A percentile compares a stretch with the other conserved stretches of the same genome.
phyloP scores from a whole-genome alignment of 208 protist species.

The Acanthamoeba triangularis region DNA sequence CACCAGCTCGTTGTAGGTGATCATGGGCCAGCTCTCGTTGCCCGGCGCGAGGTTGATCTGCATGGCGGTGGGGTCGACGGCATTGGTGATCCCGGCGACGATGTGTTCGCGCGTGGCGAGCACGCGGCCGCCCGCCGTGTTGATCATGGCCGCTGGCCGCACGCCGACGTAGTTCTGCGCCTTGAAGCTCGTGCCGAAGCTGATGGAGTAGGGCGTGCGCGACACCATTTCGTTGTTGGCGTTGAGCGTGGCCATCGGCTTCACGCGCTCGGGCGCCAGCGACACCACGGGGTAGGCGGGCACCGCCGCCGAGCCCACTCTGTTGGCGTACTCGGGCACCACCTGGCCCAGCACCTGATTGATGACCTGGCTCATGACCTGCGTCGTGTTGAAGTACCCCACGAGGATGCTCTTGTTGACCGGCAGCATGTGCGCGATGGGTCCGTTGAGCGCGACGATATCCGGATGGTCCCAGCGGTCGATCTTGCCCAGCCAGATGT shows the following conservation, averaged over 20 bases:
- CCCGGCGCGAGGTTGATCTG: neutral
- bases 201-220: slow-evolving; percentile 5
- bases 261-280: neutral
- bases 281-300: neutral
- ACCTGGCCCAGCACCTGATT: neutral
- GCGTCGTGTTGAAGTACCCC: neutral
- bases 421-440: neutral
- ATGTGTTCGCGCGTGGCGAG: neutral
- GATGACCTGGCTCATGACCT: neutral
- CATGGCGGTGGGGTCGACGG: neutral
- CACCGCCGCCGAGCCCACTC: neutral
- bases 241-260: neutral
- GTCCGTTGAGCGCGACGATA: neutral
- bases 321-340: neutral
- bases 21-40: slow-evolving; percentile 30
- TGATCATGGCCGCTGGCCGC: neutral
- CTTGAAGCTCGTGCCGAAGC: neutral
- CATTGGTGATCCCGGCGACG: neutral
- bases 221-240: neutral
- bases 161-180: neutral
- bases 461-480: neutral
- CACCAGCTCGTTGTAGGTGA: neutral
- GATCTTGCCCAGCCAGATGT: slow-evolving; percentile 2
- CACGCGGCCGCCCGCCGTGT: neutral
- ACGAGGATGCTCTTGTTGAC: neutral